These are phyloP conservation scores for Populus alba DNA, from an alignment of 345 rosid species.

Conservation along the genomic window DNA sequence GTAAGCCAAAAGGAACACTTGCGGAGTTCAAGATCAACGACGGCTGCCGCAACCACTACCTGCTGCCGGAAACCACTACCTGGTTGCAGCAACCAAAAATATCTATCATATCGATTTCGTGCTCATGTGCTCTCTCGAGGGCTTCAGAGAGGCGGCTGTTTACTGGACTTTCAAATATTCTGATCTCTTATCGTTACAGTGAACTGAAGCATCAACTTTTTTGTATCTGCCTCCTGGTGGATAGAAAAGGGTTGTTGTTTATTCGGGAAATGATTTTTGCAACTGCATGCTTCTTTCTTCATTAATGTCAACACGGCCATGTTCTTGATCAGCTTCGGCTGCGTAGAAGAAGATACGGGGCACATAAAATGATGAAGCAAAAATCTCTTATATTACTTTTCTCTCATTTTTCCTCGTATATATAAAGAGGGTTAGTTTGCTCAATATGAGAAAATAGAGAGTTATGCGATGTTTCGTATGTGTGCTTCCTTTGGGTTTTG, in stretches of 20 bases:
- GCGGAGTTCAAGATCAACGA: too few species aligned
- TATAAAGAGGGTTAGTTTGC: too few species aligned
- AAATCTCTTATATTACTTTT: too few species aligned
- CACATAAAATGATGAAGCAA: neutral
- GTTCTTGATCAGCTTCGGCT: neutral
- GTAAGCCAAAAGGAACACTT: too few species aligned
- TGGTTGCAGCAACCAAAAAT: too few species aligned
- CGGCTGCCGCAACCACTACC: too few species aligned
- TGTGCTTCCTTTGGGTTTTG: too few species aligned
- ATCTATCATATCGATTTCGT: neutral
- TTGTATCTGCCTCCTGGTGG: neutral
- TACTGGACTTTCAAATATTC: neutral
- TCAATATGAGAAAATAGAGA: too few species aligned
- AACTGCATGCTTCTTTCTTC: neutral
- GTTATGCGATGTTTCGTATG: too few species aligned
- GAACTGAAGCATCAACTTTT: neutral
- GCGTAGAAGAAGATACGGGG: neutral
- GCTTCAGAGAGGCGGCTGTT: neutral
- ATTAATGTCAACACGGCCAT: neutral
- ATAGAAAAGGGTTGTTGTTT: neutral
- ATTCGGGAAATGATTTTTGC: neutral
- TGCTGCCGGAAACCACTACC: too few species aligned
- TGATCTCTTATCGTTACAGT: neutral
- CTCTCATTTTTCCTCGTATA: too few species aligned
- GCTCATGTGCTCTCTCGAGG: neutral